Base-by-base conservation (phyloP, 2,329 filamentous ascomycete genomes). In the Talaromyces sp. region DNA sequence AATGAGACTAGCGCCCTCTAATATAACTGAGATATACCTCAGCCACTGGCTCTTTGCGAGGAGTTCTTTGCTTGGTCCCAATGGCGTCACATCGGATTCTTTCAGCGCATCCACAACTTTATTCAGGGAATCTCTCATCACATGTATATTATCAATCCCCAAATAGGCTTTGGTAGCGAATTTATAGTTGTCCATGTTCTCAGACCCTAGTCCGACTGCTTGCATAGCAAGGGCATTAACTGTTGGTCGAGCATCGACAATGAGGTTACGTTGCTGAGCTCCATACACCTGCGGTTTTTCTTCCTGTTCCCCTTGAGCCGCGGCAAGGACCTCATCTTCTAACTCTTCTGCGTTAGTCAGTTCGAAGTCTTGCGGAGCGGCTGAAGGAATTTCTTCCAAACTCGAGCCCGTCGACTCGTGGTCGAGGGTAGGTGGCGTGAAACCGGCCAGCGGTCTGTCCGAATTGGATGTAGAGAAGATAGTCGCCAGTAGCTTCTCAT, bases 161-260 rank as follows among this genome's bases (percentile, higher is more conserved):
- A 99, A 84, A 72, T 96, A 99, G 33, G 89, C 89, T 76, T 97
- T 96, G 63, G 89, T 89, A 16, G 92, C 92, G 70, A 93, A 94
- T 64, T 89, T 91, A 79, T 99, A 99, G 76, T 96, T 90, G 66
- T 96, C 91, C 91, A 98, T 97, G 70, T 97, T 96, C 76, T 99
- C 95, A 0, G 94, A 96, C 2, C 95, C 95, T 73, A 93, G 87
- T 6, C 95, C 95, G 65, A 94, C 88, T 4, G 93, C 91, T 74
- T 97, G 93, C 85, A 97, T 98, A 6, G 92, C 92, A 67, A 93
- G 87, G 23, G 95, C 95, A 73, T 99, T 99, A 68, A 99, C 88
- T 3, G 89, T 95, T 16, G 95, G 95, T 53, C 95, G 87, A 52
- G 95, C 95, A 79, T 99, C 95, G 52, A 99, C 92, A 67, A 99